Evolutionary conservation across 305 asterid genomes (phyloP).

Genomic region (Coffea humblotiana): DNA sequence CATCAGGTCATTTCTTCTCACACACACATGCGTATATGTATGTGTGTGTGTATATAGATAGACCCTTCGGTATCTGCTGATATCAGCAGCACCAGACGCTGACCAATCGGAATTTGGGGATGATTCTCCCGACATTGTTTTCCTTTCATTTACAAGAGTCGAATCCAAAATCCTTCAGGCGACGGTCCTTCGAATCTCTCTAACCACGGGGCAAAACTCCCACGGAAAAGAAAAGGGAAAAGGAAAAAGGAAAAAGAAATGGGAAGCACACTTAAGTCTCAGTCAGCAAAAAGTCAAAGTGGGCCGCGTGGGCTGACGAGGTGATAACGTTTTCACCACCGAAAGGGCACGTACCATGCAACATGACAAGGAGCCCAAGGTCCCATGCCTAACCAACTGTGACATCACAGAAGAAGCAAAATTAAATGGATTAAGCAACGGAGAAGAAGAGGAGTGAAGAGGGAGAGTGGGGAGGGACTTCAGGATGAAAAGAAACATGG

Average conservation of each 20-base stretch:
- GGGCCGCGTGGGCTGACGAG: constrained; percentile 10
- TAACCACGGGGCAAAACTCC: neutral
- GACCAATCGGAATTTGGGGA: no score
- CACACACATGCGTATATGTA: no score
- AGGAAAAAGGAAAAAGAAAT: neutral
- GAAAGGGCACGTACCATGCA: constrained; percentile 26
- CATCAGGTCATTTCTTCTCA: no score
- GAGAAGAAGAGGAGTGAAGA: neutral
- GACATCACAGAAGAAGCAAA: neutral
- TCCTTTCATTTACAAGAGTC: no score
- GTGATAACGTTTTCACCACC: constrained; percentile 27
- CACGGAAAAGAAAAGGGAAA: neutral
- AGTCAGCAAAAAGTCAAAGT: constrained; percentile 26
- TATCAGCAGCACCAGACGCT: no score
- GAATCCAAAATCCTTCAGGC: no score
- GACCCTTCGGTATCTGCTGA: no score
- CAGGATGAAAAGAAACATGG: constrained; percentile 9
- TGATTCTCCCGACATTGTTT: no score
- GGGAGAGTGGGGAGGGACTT: neutral
- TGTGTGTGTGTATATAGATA: no score
- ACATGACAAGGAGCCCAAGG: constrained; percentile 13
- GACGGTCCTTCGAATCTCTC: neutral
- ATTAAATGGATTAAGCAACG: neutral
- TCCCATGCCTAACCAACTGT: constrained; percentile 11
- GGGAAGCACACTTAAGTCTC: neutral